These are phyloP conservation scores for Bipolaris gigantea DNA, from an alignment of 2,329 filamentous ascomycete genomes.

Conservation along the genomic window DNA sequence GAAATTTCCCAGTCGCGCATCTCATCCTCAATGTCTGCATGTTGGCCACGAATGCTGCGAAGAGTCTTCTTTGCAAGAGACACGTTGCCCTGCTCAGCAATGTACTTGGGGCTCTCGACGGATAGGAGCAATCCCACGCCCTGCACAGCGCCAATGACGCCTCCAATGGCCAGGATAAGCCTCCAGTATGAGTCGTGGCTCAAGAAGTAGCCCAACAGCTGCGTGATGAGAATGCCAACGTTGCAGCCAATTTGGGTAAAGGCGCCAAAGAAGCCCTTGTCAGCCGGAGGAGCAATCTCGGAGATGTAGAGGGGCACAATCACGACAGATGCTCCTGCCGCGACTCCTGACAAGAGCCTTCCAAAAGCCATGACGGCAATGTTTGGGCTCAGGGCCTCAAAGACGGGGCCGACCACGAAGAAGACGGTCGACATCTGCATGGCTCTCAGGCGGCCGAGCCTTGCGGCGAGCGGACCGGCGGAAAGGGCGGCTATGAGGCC, in stretches of 20 bases:
- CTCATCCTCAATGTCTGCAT: constrained; percentile 73
- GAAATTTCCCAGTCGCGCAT: constrained; percentile 55
- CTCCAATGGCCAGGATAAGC: constrained; percentile 75
- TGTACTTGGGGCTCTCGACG: constrained; percentile 86
- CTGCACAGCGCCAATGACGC: constrained; percentile 68
- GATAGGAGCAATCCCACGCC: constrained; percentile 67
- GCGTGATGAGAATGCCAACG: constrained; percentile 80
- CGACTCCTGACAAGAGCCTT: constrained; percentile 77
- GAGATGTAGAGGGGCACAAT: constrained; percentile 94
- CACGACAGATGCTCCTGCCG: constrained; percentile 86
- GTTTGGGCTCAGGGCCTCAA: constrained; percentile 71
- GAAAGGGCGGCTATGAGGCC: constrained; percentile 81
- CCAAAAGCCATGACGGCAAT: constrained; percentile 72
- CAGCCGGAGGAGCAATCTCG: constrained; percentile 73
- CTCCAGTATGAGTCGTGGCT: constrained; percentile 81
- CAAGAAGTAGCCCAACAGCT: constrained; percentile 83
- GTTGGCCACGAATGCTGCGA: constrained; percentile 72
- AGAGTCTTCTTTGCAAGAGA: constrained; percentile 67
- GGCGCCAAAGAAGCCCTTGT: constrained; percentile 75
- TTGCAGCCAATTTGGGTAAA: constrained; percentile 96
- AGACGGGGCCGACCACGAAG: constrained; percentile 73
- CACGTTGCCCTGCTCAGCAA: constrained; percentile 67
- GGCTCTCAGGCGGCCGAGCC: constrained; percentile 71
- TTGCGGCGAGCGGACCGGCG: constrained; percentile 77
- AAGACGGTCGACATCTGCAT: constrained; percentile 78